Evolutionary conservation across 140 eudicot species (phyloP), one percentile per base, ranked within the genome.

Genomic region (Artemisia princeps): DNA sequence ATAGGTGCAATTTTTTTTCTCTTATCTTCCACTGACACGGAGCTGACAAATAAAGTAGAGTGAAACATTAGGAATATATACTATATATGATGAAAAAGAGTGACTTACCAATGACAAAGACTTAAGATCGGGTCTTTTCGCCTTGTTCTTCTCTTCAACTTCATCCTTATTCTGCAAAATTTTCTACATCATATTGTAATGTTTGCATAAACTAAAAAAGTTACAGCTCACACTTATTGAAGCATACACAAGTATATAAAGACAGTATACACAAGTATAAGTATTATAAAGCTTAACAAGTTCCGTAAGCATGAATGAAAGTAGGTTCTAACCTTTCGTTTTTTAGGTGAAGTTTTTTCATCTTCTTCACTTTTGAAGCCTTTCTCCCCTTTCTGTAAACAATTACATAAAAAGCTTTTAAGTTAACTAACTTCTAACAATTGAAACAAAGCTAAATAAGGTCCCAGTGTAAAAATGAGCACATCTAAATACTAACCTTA

Each of bases 51-150:
- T 26, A 26, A 26, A 26, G 6, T 26, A 26, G 33, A 26, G 33
- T 26, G 33, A 26, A 64, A 12, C 9, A 60, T 10, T 48, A 62
- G 1, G 30, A 26, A 26, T 26, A 3, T 49, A 61, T 24, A 42
- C 65, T 24, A 10, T 7, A 16, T 28, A 40, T 40, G 20, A 59
- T 9, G 11, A 49, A 70, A 46, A 63, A 5, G 24, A 33, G 22
- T 16, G 57, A 58, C 91, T 80, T 86, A 73, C 99, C 87, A 70
- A 72, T 9, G 81, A 23, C 26, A 88, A 56, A 52, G 99, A 95
- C 82, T 94, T 94, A 6, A 88, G 73, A 74, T 92, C 99, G 55
- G 99, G 99, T 42, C 99, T 83, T 72, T 86, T 92, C n/a, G 86
- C 74, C 71, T 84, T 83, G 10, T 11, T 2, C 28, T 59, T 33